Evolutionary conservation across 306 rosid species (phyloP).

Genomic region (Ochetophila trinervis): DNA sequence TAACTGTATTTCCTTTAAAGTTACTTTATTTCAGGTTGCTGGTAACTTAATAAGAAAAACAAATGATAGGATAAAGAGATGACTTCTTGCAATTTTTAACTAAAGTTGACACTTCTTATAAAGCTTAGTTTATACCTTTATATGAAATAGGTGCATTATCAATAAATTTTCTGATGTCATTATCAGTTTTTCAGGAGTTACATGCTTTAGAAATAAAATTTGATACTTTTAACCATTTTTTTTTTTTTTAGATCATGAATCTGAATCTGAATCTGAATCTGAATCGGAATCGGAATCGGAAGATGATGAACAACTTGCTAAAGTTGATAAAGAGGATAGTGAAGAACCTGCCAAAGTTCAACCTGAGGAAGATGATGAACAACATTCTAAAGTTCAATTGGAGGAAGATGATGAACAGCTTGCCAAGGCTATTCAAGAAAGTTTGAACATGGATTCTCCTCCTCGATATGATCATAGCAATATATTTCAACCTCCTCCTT

Average conservation of each 20-base stretch:
- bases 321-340: constrained; percentile 22
- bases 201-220: constrained; percentile 2
- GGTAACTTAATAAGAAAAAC: background rate
- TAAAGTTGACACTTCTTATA: background rate
- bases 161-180: background rate
- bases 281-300: constrained; percentile 22
- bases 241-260: constrained; percentile 45
- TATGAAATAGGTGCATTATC: constrained; percentile 8
- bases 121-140: background rate
- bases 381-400: constrained; percentile 18
- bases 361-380: constrained; percentile 41
- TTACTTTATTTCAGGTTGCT: background rate
- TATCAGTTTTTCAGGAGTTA: background rate
- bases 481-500: constrained; percentile 50
- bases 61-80: no score
- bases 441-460: constrained; percentile 57
- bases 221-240: constrained; percentile 17
- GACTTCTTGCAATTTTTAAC: constrained; percentile 3
- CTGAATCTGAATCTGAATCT: constrained; percentile 56
- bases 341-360: constrained; percentile 26
- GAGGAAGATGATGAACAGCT: constrained; percentile 91
- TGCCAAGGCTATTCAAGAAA: constrained; percentile 92
- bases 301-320: constrained; percentile 11
- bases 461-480: constrained; percentile 49
- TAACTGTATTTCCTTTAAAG: background rate